Conservation (phyloP, 352 stramenopile genomes). For the Pythium volutum region DNA sequence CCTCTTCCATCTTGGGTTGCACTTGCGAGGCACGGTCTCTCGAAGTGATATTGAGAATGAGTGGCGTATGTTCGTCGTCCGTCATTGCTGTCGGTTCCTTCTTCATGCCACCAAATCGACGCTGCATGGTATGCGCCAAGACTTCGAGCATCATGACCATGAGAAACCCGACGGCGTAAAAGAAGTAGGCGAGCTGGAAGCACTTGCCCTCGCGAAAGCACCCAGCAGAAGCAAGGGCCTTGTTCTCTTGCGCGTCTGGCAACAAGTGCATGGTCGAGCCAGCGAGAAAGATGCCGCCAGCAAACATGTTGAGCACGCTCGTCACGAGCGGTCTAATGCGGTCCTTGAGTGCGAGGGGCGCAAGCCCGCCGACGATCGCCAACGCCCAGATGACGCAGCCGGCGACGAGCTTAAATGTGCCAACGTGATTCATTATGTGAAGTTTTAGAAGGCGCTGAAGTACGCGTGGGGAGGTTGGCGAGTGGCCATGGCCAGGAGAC, state of each 20-base stretch:
- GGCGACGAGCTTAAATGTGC: slow-evolving; percentile 65
- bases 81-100: not conserved
- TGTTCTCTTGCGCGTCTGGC: slow-evolving; percentile 68
- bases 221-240: slow-evolving; percentile 40
- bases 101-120: slow-evolving; percentile 22
- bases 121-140: slow-evolving; percentile 58
- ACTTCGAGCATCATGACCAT: slow-evolving; percentile 75
- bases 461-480: not conserved
- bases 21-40: slow-evolving; percentile 7
- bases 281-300: slow-evolving; percentile 75
- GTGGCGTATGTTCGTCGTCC: slow-evolving; percentile 26
- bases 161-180: slow-evolving; percentile 75
- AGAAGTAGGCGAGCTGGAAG: slow-evolving; percentile 79
- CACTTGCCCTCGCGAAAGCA: slow-evolving; percentile 49
- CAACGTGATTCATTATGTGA: slow-evolving; percentile 36
- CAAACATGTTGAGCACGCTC: slow-evolving; percentile 80
- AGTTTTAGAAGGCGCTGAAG: not conserved
- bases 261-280: slow-evolving; percentile 80
- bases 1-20: not conserved
- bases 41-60: slow-evolving; percentile 23
- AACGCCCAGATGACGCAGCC: slow-evolving; percentile 55
- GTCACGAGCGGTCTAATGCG: slow-evolving; percentile 33
- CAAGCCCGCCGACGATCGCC: slow-evolving; percentile 50
- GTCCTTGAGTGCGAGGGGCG: slow-evolving; percentile 44
- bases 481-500: not conserved